phyloP scores from a whole-genome alignment of 2,329 filamentous ascomycete species.

The Trichophyton verrucosum region DNA sequence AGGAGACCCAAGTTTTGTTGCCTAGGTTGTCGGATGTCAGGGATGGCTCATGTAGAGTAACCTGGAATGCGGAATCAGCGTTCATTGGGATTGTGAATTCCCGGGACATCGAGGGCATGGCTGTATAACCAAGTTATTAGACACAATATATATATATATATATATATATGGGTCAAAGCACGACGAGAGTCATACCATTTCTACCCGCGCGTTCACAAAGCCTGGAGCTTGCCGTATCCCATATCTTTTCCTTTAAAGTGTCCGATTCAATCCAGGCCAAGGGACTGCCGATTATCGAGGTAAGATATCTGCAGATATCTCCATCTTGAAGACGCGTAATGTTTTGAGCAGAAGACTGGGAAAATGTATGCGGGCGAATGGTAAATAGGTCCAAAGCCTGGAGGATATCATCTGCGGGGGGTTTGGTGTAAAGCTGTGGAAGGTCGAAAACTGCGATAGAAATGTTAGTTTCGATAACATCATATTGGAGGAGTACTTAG shows the following conservation, averaged over 20 bases:
- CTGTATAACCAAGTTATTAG: conserved; percentile 22
- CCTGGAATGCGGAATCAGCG: conserved; percentile 40
- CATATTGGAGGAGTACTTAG: background rate
- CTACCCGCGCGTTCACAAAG: conserved; percentile 79
- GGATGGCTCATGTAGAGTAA: conserved; percentile 73
- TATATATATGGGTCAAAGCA: background rate
- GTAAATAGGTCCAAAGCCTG: conserved; percentile 54
- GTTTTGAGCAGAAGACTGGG: conserved; percentile 19
- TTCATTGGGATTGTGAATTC: conserved; percentile 45
- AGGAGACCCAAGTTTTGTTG: conserved; percentile 91
- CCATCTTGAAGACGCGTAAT: conserved; percentile 24
- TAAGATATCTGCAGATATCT: conserved; percentile 36
- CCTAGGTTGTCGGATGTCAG: conserved; percentile 80
- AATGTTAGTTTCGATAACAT: background rate
- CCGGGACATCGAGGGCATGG: conserved; percentile 52
- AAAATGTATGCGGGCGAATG: conserved; percentile 46
- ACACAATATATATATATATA: background rate
- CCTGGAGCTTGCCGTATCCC: conserved; percentile 65
- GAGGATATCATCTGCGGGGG: conserved; percentile 52
- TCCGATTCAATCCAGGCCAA: conserved; percentile 36
- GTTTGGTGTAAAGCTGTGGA: conserved; percentile 70
- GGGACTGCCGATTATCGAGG: conserved; percentile 34
- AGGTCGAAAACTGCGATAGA: conserved; percentile 51
- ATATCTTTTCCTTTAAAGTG: conserved; percentile 37
- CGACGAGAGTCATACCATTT: conserved; percentile 36